Evolutionary conservation across 2,329 filamentous ascomycete genomes (phyloP), one percentile per base, ranked within the genome.

Genomic region (Fusarium sp.): DNA sequence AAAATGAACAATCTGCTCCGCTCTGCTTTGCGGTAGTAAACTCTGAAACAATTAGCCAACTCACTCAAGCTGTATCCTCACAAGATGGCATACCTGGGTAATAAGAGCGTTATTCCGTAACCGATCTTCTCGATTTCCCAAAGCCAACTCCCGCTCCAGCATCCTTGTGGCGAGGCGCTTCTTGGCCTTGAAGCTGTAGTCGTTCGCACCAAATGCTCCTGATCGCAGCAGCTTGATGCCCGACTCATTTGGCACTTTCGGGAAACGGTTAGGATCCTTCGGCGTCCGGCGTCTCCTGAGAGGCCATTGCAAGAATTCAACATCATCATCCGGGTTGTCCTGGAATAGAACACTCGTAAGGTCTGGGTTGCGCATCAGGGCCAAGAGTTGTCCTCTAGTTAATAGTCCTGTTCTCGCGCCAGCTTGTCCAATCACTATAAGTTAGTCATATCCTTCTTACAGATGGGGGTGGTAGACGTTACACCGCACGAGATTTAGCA

Each of bases 1-100:
- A 73, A 93, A 96, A 70, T 96, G 91, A 61, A 98, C 89, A 60
- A 97, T 91, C 71, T 91, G 91, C 72, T 98, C 94, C 1, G 92
- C 89, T 24, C 85, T 85, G 0, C 88, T 90, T 3, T 85, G 84
- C 0, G 95, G 94, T 56, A 97, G 88, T 79, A 97, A 83, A 28
- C 84, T 84, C 85, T 95, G 12, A 2, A 19, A 29, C 7, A 22
- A 19, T 69, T 34, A 70, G 64, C 29, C 7, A 15, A 35, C 24
- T n/a, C 12, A n/a, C 24, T 34, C 6, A 25, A 42, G 11, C 5
- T 10, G 22, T 34, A 19, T 9, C 9, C 32, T 38, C 10, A 11
- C 11, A 29, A 32, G 6, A 13, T 8, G 10, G 7, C 78, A 58
- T 74, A 88, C 88, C 78, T 92, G 90, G 41, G 84, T 85, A 70